phyloP scores from a whole-genome alignment of 2,329 filamentous ascomycete genomes.

The Sphaerulina musiva region DNA sequence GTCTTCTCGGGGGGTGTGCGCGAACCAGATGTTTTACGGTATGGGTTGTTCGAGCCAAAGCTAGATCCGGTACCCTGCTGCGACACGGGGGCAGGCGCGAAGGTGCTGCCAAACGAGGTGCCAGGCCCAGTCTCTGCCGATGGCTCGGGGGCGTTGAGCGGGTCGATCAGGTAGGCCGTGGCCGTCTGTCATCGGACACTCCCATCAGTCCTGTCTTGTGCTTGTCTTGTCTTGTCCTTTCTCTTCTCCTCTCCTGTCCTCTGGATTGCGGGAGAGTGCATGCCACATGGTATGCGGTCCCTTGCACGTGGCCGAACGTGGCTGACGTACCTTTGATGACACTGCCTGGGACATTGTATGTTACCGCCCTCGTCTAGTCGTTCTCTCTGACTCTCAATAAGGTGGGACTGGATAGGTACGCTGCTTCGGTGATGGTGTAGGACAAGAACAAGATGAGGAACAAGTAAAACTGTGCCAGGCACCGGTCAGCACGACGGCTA shows the following conservation, averaged over 20 bases:
- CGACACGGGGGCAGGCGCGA: conserved; percentile 28
- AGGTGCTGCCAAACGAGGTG: conserved; percentile 48
- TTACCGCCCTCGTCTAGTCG: not conserved
- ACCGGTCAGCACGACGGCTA: no score
- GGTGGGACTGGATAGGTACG: not conserved
- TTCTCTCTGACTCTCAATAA: not conserved
- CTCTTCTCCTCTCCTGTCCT: no score
- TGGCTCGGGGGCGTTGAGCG: conserved; percentile 61
- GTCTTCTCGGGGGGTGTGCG: conserved; percentile 7
- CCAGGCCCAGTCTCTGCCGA: conserved; percentile 61
- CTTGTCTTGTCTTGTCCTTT: no score
- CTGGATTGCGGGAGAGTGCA: no score
- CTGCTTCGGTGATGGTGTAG: no score
- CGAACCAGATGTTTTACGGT: conserved; percentile 28
- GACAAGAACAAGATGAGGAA: no score
- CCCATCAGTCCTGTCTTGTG: not conserved
- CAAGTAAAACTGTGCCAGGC: no score
- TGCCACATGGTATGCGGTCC: conserved; percentile 2
- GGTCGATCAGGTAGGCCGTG: conserved; percentile 59
- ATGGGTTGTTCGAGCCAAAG: conserved; percentile 39
- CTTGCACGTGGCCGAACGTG: conserved; percentile 8
- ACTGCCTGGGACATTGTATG: conserved; percentile 15
- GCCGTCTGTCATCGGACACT: conserved; percentile 47
- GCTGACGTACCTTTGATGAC: conserved; percentile 15
- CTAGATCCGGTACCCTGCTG: conserved; percentile 34